phyloP scores from a whole-genome alignment of 257 asterid genomes.

The Lithospermum erythrorhizon region DNA sequence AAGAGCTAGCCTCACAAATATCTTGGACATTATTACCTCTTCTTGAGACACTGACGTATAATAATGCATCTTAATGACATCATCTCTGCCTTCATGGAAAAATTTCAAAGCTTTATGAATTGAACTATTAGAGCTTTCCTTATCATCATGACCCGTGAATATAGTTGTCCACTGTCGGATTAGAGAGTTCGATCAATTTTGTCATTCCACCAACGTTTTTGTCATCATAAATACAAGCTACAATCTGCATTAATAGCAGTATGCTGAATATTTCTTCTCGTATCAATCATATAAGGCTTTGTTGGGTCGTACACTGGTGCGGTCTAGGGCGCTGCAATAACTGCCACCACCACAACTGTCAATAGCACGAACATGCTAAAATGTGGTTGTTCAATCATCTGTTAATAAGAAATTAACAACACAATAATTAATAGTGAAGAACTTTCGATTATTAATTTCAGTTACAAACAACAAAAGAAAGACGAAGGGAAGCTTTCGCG shows the following conservation, averaged over 20 bases:
- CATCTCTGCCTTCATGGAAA: slow-evolving; percentile 35
- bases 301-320: slow-evolving; percentile 59
- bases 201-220: slow-evolving; percentile 34
- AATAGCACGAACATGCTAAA: slow-evolving; percentile 43
- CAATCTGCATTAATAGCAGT: slow-evolving; percentile 34
- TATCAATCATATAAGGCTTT: slow-evolving; percentile 65
- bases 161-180: slow-evolving; percentile 39
- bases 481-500: slow-evolving; percentile 14
- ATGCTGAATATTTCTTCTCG: slow-evolving; percentile 59
- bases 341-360: slow-evolving; percentile 31
- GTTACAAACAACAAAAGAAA: slow-evolving; percentile 55
- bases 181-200: slow-evolving; percentile 40
- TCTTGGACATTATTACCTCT: slow-evolving; percentile 63
- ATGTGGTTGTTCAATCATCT: slow-evolving; percentile 44
- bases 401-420: slow-evolving; percentile 7
- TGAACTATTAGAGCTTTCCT: slow-evolving; percentile 13
- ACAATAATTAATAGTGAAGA: too few relatives aligned
- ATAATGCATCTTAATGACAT: slow-evolving; percentile 25
- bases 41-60: slow-evolving; percentile 44
- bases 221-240: slow-evolving; percentile 46
- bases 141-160: slow-evolving; percentile 33
- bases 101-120: slow-evolving; percentile 40
- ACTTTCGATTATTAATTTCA: slow-evolving; percentile 22
- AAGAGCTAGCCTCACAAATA: slow-evolving; percentile 62
- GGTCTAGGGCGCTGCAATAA: slow-evolving; percentile 41